Conservation (phyloP, 73 alveolate genomes). For the Stentor coeruleus region DNA sequence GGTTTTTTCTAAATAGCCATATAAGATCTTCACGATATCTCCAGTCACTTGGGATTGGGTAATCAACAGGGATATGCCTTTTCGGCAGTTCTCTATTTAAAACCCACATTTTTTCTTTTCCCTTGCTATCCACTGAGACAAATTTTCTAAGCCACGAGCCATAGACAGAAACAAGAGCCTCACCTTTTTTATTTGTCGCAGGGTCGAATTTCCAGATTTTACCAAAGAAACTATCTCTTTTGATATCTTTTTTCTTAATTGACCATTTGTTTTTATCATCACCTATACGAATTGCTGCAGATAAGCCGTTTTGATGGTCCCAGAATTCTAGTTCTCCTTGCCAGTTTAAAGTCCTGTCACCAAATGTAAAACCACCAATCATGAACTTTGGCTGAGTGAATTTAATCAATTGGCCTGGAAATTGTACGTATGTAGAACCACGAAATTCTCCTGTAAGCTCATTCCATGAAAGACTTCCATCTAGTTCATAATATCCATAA, state of each 20-base stretch:
- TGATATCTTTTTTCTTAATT: background rate
- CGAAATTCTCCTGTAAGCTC: slow-evolving; percentile 39
- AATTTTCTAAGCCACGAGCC: slow-evolving; percentile 54
- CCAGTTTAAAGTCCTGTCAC: slow-evolving; percentile 36
- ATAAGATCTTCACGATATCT: slow-evolving; percentile 93
- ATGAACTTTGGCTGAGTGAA: slow-evolving; percentile 25
- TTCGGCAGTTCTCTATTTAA: slow-evolving; percentile 41
- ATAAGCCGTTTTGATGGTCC: slow-evolving; percentile 27
- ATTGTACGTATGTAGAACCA: slow-evolving; percentile 39
- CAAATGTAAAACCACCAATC: slow-evolving; percentile 40
- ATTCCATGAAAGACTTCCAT: slow-evolving; percentile 43
- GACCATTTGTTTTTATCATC: slow-evolving; percentile 18
- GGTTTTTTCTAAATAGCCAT: slow-evolving; percentile 46
- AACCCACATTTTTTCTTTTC: slow-evolving; percentile 46
- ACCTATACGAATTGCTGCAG: slow-evolving; percentile 18
- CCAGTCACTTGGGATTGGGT: slow-evolving; percentile 90
- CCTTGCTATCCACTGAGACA: slow-evolving; percentile 30
- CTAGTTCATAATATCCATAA: slow-evolving; percentile 46
- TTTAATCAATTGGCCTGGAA: slow-evolving; percentile 40
- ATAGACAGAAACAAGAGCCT: slow-evolving; percentile 19
- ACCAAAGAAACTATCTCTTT: slow-evolving; percentile 24
- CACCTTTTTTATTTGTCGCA: background rate
- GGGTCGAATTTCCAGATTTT: background rate
- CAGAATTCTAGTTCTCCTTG: slow-evolving; percentile 41
- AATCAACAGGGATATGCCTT: slow-evolving; percentile 39